Conservation (phyloP, 257 asterid species). For the Solanum arcanum region DNA sequence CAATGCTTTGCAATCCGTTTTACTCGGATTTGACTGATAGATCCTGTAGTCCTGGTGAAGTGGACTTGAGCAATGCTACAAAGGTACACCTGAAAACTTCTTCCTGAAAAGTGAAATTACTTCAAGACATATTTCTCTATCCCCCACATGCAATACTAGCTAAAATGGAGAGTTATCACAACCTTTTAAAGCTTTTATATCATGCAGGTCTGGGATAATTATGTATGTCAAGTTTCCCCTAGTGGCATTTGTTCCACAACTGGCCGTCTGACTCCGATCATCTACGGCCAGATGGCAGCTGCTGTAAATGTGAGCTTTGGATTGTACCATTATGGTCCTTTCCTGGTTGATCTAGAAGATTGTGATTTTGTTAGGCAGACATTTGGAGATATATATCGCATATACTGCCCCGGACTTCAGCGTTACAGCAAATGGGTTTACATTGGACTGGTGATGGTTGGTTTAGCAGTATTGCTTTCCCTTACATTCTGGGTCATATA, state of each 20-base stretch:
- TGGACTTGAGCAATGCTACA: constrained; percentile 67
- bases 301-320: constrained; percentile 66
- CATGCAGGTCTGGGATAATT: constrained; percentile 59
- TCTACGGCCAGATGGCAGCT: constrained; percentile 56
- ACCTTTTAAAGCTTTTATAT: not conserved
- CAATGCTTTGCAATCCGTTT: constrained; percentile 76
- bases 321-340: constrained; percentile 46
- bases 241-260: constrained; percentile 44
- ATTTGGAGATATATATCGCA: constrained; percentile 29
- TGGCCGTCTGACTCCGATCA: constrained; percentile 67
- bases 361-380: constrained; percentile 67
- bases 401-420: constrained; percentile 55
- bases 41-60: constrained; percentile 50
- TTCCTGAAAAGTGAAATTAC: not conserved
- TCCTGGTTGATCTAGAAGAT: constrained; percentile 59
- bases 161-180: not conserved
- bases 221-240: constrained; percentile 54
- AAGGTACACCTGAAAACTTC: constrained; percentile 25
- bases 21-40: constrained; percentile 50
- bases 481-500: constrained; percentile 72
- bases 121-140: not conserved
- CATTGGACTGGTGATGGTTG: constrained; percentile 60
- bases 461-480: constrained; percentile 62
- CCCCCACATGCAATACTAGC: not conserved
- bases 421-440: constrained; percentile 46